Base-by-base conservation (phyloP, 768 basidiomycete genomes). In the Austroboletus eburneus region DNA sequence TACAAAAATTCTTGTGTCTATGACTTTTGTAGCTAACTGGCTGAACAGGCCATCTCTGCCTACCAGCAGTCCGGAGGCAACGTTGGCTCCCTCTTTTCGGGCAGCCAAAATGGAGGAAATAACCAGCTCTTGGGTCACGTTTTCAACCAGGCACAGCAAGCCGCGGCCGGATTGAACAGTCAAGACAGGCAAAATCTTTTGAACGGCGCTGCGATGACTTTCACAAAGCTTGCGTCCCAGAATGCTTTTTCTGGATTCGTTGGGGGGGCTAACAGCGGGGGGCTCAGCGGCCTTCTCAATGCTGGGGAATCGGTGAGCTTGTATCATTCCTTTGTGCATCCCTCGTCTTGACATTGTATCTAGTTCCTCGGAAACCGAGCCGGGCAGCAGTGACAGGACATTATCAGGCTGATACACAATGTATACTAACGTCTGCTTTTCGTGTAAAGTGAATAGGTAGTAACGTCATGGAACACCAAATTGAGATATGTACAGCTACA, bases 151-250 rank as follows among this genome's bases (percentile, higher is more conserved):
- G 86, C 82, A 0, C 70, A 77, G 14, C 85, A 88, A 61, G 67
- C 90, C 40, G 87, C 92, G 55, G 80, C 81, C 8, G 75, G 78
- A 4, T 70, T 80, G 4, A 75, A 78, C 10, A 82, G 84, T 9
- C 75, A 75, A 61, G 50, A 55, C 0, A 89, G 88, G 69, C 91
- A 94, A 57, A 88, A 91, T 57, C 83, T 83, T 9, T 81, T 94
- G 58, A 89, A 87, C 48, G 78, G 85, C 12, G 91, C 91, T 37
- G 89, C 85, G 3, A 83, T 85, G 80, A 91, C 85, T 0, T 79
- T 88, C 47, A 83, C 90, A 78, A 91, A 93, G 69, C 70, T 92
- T 33, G 59, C 91, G 36, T 79, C 89, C 5, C 81, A 87, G 59
- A 82, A 85, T 65, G 56, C 72, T 73, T 52, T 69, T 64, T 23